Percentiles rank a stretch among this genome's conserved stretches.
These are phyloP conservation scores for Myxozyma kluyveri DNA, from an alignment of 805 yeast species.

Conservation along the genomic window DNA sequence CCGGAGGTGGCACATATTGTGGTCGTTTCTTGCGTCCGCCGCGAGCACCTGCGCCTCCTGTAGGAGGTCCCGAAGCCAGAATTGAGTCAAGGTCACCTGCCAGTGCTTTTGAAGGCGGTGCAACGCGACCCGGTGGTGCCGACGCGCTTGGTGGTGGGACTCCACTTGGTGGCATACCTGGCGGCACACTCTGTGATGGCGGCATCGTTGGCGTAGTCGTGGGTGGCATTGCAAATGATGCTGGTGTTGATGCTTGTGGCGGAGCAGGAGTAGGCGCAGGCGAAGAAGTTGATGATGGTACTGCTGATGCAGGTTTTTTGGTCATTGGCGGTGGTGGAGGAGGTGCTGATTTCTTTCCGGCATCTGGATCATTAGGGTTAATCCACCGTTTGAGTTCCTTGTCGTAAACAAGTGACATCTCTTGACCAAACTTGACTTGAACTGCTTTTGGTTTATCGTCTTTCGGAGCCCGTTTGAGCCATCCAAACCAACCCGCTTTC, in stretches of 20 bases:
- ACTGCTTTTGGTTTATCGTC: constrained; percentile 62
- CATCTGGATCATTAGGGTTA: constrained; percentile 47
- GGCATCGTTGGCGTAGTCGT: neutral
- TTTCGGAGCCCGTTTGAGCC: constrained; percentile 48
- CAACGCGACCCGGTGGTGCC: neutral
- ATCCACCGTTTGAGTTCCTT: constrained; percentile 86
- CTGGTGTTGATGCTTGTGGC: neutral
- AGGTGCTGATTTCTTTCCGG: constrained; percentile 16
- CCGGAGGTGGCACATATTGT: constrained; percentile 26
- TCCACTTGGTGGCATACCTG: neutral
- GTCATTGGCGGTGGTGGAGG: constrained; percentile 27
- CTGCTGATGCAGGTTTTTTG: constrained; percentile 7
- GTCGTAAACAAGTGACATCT: constrained; percentile 71
- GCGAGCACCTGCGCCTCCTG: constrained; percentile 4
- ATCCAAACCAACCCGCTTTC: constrained; percentile 55
- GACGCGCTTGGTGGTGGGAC: constrained; percentile 4
- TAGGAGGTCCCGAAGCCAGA: no score
- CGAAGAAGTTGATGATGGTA: no score
- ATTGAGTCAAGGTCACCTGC: constrained; percentile 6
- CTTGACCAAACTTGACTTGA: constrained; percentile 82
- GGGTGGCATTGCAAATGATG: neutral
- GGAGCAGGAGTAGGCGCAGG: neutral
- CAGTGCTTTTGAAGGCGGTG: constrained; percentile 18
- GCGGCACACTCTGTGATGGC: neutral
- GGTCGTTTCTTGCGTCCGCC: constrained; percentile 22